Evolutionary conservation across 345 rosid species (phyloP).

Genomic region (Dipteronia sinensis): DNA sequence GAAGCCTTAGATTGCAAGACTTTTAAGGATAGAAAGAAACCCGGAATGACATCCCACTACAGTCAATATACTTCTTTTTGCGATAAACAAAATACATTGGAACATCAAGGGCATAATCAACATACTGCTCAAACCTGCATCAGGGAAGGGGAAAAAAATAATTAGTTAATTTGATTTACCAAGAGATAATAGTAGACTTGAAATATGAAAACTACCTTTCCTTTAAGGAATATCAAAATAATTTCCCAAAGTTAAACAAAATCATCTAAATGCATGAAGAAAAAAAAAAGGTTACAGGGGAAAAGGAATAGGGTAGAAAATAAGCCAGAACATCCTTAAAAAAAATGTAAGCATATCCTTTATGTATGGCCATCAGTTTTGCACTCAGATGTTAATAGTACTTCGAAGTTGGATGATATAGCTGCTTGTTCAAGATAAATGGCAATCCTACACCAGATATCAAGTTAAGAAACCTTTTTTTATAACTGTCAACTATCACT

Average conservation of each 20-base stretch:
- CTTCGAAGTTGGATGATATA: too few species aligned
- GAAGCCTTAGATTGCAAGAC: conserved; percentile 37
- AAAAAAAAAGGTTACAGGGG: not conserved
- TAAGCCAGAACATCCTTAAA: too few species aligned
- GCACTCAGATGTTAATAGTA: too few species aligned
- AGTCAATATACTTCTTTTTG: conserved; percentile 81
- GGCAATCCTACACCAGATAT: too few species aligned
- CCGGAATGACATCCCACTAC: conserved; percentile 96
- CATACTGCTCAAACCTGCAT: conserved; percentile 97
- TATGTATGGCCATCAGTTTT: too few species aligned
- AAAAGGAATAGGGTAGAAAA: too few species aligned
- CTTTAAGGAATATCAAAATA: not conserved
- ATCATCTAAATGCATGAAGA: not conserved
- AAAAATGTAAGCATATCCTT: too few species aligned
- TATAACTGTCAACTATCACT: too few species aligned
- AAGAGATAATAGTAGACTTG: not conserved
- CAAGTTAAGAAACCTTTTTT: too few species aligned
- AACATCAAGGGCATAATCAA: conserved; percentile 98
- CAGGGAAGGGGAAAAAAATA: conserved; percentile 11
- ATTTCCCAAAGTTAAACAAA: conserved; percentile 2
- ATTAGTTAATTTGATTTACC: not conserved
- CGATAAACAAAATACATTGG: conserved; percentile 98
- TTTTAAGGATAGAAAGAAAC: conserved; percentile 59
- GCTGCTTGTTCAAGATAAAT: too few species aligned
- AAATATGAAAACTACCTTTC: not conserved